phyloP scores from a whole-genome alignment of 1,284 basidiomycete genomes.

The Phylloporus sp. region DNA sequence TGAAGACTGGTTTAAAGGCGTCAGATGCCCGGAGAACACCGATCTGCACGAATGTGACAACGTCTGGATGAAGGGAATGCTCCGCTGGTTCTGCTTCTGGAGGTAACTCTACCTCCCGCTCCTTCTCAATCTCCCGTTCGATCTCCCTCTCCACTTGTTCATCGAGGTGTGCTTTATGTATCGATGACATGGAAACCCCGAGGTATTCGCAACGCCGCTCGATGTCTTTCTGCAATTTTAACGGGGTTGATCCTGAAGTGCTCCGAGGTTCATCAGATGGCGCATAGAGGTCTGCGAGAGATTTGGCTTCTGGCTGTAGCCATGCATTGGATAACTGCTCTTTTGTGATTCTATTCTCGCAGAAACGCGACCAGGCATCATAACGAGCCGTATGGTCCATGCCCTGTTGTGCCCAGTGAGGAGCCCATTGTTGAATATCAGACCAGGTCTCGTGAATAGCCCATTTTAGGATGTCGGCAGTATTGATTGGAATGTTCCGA shows the following conservation, averaged over 20 bases:
- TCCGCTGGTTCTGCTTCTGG: conserved; percentile 21
- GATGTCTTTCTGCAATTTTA: conserved; percentile 33
- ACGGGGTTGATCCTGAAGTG: too few species aligned
- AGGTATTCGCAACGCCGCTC: conserved; percentile 35
- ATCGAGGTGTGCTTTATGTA: conserved; percentile 35
- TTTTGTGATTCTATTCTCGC: not conserved
- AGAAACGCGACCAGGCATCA: conserved; percentile 37
- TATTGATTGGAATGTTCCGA: conserved; percentile 26
- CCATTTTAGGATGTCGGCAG: conserved; percentile 6
- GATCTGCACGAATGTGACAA: conserved; percentile 29
- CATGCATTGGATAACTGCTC: conserved; percentile 34
- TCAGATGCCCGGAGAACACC: conserved; percentile 18
- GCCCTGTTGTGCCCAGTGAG: conserved; percentile 57
- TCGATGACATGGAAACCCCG: conserved; percentile 27
- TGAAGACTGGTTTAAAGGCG: conserved; percentile 12
- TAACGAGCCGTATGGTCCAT: conserved; percentile 45
- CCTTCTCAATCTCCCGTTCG: conserved; percentile 48
- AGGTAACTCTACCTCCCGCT: conserved; percentile 47
- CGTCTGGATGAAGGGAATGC: conserved; percentile 26
- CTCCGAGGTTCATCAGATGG: too few species aligned
- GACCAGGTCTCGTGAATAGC: conserved; percentile 3
- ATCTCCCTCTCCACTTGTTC: conserved; percentile 59
- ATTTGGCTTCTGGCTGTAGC: conserved; percentile 47
- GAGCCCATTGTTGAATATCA: conserved; percentile 44
- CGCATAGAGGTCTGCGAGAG: conserved; percentile 48